Base-by-base conservation (phyloP, 164 flowering plant genomes). In the Aristolochia contorta region DNA sequence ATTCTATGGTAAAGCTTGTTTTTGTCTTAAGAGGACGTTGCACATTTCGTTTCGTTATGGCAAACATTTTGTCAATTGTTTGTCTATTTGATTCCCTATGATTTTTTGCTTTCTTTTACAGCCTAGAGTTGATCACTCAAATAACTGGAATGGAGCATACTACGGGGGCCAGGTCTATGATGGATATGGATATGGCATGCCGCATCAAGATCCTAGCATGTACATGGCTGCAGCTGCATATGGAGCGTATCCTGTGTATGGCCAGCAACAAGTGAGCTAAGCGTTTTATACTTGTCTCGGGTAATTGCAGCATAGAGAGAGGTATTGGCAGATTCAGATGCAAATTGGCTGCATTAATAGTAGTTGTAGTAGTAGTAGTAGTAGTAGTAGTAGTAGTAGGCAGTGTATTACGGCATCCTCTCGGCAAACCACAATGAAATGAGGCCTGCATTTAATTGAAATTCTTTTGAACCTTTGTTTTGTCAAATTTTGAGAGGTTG, bases 241-340 rank as follows among this genome's bases (percentile, higher is more conserved):
- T 67, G 97, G 87, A 46, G 78, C 85, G 48, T 90, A 90, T 61
- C 90, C 94, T 7, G 48, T 80, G 57, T 85, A 87, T 65, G 94
- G 95, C 70, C 93, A 89, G 55, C 94, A 90, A 46, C 95, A 91
- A 83, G 97, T 87, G 60, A 91, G 87, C 86, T 87, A 73, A 83
- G 25, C n/a, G 13, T 52, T 52, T 52, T 59, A 20, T 4, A 23
- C 54, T 25, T 54, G 60, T 63, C 37, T 37, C 32, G 63, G 37
- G 25, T 22, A 59, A 32, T 43, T 57, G 19, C 53, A 49, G 53
- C 22, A 12, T 49, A 49, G 7, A 18, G 53, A 53, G 51, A 41
- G 58, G 59, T 23, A 14, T 55, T 62, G n/a, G 48, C 43, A 22
- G 52, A 30, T 62, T 27, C 65, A 57, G 69, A 52, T 54, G 60